phyloP scores from a whole-genome alignment of 306 rosid genomes.

The Cicer judaicum region DNA sequence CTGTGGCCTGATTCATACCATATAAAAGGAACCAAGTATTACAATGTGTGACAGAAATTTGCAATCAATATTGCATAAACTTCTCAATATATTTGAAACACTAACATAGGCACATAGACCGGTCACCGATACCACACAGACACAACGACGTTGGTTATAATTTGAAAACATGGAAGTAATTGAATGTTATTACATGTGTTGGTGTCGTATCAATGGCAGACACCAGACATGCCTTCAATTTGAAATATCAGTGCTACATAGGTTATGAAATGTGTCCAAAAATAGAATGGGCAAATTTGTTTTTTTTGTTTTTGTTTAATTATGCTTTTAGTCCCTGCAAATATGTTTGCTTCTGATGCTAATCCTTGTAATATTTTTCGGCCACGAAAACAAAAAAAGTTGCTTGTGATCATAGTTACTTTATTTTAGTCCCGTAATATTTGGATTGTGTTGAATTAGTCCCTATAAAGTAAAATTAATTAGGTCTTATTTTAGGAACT shows the following conservation, averaged over 20 bases:
- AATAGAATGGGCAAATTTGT: not conserved
- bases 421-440: not conserved
- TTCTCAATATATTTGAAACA: not conserved
- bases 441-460: not conserved
- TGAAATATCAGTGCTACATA: no score
- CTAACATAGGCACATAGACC: no score
- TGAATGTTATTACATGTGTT: no score
- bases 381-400: not conserved
- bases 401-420: not conserved
- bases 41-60: conserved; percentile 28
- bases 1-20: conserved; percentile 69
- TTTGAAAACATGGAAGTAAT: no score
- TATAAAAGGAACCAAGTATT: conserved; percentile 34
- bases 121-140: no score
- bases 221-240: no score
- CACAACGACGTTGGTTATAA: no score
- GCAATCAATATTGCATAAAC: conserved; percentile 4
- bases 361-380: no score
- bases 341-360: not conserved
- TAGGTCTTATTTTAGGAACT: not conserved
- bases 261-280: not conserved
- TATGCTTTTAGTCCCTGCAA: not conserved
- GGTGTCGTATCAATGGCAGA: no score
- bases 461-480: not conserved
- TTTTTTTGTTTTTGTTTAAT: not conserved